Evolutionary conservation across 2,329 filamentous ascomycete species (phyloP).

Genomic region (Apiospora rasikravindrae): DNA sequence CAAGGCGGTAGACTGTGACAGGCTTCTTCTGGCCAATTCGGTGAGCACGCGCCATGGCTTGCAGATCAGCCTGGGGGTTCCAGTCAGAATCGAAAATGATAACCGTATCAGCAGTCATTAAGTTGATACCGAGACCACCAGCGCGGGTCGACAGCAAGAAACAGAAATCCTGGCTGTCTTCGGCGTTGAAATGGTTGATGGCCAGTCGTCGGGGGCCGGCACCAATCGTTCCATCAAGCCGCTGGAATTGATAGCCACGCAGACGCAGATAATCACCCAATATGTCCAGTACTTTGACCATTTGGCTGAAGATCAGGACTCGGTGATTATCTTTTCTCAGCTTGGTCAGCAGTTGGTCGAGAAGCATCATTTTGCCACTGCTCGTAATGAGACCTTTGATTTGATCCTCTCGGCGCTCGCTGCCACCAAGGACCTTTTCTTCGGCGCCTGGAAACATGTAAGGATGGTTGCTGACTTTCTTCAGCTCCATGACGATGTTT

Average conservation of each 20-base stretch:
- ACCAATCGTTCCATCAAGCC: slow-evolving; percentile 92
- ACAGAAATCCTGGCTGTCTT: slow-evolving; percentile 93
- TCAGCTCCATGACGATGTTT: slow-evolving; percentile 99
- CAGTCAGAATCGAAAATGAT: slow-evolving; percentile 98
- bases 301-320: slow-evolving; percentile 98
- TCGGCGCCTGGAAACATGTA: slow-evolving; percentile 98
- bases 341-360: slow-evolving; percentile 94
- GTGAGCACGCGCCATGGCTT: slow-evolving; percentile 98
- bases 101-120: slow-evolving; percentile 98
- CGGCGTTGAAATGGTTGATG: slow-evolving; percentile 97
- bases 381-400: slow-evolving; percentile 93
- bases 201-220: slow-evolving; percentile 87
- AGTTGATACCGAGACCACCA: slow-evolving; percentile 96
- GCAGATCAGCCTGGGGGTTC: slow-evolving; percentile 97
- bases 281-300: slow-evolving; percentile 99
- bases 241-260: slow-evolving; percentile 93
- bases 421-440: slow-evolving; percentile 82
- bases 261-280: slow-evolving; percentile 91
- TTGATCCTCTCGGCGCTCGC: slow-evolving; percentile 82
- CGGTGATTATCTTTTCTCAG: slow-evolving; percentile 92
- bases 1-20: slow-evolving; percentile 93
- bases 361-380: slow-evolving; percentile 99
- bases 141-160: slow-evolving; percentile 95
- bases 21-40: slow-evolving; percentile 96
- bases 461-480: slow-evolving; percentile 98